phyloP scores from a whole-genome alignment of 169 alveolate genomes.

The Miamiensis avidus region DNA sequence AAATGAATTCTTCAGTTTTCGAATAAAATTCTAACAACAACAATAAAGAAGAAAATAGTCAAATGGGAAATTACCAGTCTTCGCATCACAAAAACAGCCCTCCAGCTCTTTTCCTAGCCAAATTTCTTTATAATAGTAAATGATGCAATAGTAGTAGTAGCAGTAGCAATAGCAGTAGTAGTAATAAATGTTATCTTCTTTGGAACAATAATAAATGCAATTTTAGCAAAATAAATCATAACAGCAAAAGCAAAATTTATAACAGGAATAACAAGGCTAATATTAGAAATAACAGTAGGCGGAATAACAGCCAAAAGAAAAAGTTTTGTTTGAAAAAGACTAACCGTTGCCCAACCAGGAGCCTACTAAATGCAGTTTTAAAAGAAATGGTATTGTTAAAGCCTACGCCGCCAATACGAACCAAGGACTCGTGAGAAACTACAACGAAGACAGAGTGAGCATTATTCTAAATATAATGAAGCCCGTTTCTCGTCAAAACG shows the following conservation, averaged over 20 bases:
- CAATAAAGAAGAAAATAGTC: not conserved
- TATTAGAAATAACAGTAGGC: not conserved
- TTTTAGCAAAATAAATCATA: not conserved
- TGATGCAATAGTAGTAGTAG: too few relatives aligned
- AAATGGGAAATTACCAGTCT: too few relatives aligned
- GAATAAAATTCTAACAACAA: not conserved
- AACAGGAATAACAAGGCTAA: not conserved
- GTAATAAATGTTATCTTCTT: too few relatives aligned
- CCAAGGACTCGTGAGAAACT: constrained; percentile 73
- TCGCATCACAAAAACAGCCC: too few relatives aligned
- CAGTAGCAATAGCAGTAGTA: too few relatives aligned
- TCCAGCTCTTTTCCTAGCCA: too few relatives aligned
- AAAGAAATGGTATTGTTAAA: constrained; percentile 66
- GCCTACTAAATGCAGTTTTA: constrained; percentile 61
- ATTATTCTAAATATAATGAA: constrained; percentile 66
- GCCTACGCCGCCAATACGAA: constrained; percentile 85
- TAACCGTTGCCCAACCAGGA: constrained; percentile 24
- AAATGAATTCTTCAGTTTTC: not conserved
- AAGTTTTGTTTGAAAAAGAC: not conserved
- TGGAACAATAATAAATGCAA: too few relatives aligned
- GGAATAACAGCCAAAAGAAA: not conserved
- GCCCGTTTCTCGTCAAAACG: constrained; percentile 44
- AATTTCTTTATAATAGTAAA: too few relatives aligned
- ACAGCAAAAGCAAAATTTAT: not conserved
- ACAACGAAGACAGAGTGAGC: constrained; percentile 83